phyloP scores from a whole-genome alignment of 768 basidiomycete genomes.

The Boletus coccyginus region DNA sequence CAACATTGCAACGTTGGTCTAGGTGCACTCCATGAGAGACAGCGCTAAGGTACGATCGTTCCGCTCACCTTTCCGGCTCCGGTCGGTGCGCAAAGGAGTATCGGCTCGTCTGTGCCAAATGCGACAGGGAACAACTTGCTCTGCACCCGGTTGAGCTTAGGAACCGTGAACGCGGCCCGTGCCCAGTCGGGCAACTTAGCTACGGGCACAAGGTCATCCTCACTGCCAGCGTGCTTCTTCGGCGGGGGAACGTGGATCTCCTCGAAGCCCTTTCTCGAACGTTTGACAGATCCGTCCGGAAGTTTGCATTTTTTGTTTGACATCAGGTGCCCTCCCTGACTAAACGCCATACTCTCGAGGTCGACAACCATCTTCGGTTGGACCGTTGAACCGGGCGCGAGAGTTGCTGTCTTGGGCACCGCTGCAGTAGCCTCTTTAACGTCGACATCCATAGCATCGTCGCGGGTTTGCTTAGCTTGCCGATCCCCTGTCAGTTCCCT shows the following conservation, averaged over 20 bases:
- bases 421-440: conserved; percentile 40
- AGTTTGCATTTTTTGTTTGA: conserved; percentile 98
- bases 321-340: conserved; percentile 95
- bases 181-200: conserved; percentile 82
- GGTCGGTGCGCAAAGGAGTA: conserved; percentile 95
- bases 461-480: conserved; percentile 47
- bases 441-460: conserved; percentile 81
- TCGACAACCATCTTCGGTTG: conserved; percentile 87
- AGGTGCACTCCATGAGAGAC: conserved; percentile 11
- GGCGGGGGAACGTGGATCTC: conserved; percentile 97
- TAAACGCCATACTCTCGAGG: conserved; percentile 93
- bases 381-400: conserved; percentile 82
- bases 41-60: not conserved
- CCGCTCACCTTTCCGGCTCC: conserved; percentile 93
- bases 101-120: conserved; percentile 92
- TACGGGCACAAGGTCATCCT: conserved; percentile 71
- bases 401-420: conserved; percentile 80
- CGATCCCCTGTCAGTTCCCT: conserved; percentile 84
- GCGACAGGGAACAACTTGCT: conserved; percentile 91
- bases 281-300: conserved; percentile 97
- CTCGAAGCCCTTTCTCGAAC: conserved; percentile 93
- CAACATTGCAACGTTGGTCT: conserved; percentile 99
- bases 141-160: conserved; percentile 85
- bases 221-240: conserved; percentile 63
- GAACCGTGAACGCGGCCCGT: conserved; percentile 79